Base-by-base conservation (phyloP, 2,329 filamentous ascomycete genomes). In the Fusarium sp. region DNA sequence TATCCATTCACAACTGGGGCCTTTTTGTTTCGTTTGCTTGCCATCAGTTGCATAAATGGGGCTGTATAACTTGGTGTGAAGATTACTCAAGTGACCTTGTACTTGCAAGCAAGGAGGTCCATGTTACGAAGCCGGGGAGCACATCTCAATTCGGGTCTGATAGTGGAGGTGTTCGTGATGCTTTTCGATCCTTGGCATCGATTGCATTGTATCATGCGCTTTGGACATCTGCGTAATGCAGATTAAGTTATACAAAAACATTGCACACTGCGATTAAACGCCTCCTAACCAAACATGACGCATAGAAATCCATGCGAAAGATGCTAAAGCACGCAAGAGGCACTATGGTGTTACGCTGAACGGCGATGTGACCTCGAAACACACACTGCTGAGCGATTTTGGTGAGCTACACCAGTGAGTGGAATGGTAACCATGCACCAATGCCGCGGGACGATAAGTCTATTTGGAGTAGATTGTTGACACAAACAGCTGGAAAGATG, bases 281-380 rank as follows among this genome's bases (percentile, higher is more conserved):
- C 28, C 28, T 4, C 49, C 43, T 37, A 58, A 52, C 37, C 32
- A 33, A 48, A 48, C 17, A 49, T 41, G 22, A 33, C 33, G 32
- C 54, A 52, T 40, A 43, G 47, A 30, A n/a, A 9, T 43, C 44
- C 52, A 19, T 67, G 41, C 41, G 59, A 66, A 73, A 37, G 30
- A 43, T 24, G 14, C 11, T 4, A 47, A 44, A 62, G 61, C 65
- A 66, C 60, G 58, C 54, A 67, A 71, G 67, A 56, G 53, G 44
- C 44, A 39, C 56, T 11, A 57, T 33, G 52, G 72, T 69, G 71
- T 62, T 60, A 73, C 67, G 51, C 46, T 72, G 49, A 14, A 47
- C 49, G 32, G 60, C 41, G 62, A 64, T 48, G 62, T 61, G 62
- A 51, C 62, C 56, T 62, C 65, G 48, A 51, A 62, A 41, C 43